Evolutionary conservation across 1,284 basidiomycete species (phyloP).

Genomic region (Leccinum insolens): DNA sequence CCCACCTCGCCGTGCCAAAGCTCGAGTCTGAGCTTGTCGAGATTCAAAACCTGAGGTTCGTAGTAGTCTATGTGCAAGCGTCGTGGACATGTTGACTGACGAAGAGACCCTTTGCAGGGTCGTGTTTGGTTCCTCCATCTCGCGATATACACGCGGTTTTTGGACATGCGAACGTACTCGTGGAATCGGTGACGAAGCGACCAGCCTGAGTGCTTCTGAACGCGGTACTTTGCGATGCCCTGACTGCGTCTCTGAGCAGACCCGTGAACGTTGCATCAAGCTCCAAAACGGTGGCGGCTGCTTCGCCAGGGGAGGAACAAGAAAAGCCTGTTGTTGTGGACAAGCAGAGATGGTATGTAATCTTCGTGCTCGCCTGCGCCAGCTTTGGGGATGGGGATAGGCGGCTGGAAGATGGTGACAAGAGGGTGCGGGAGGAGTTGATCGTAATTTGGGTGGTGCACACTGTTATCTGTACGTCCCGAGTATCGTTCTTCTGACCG

Average conservation of each 20-base stretch:
- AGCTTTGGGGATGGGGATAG: constrained; percentile 38
- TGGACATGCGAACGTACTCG: constrained; percentile 56
- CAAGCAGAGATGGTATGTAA: constrained; percentile 51
- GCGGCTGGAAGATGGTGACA: constrained; percentile 22
- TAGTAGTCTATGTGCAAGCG: neutral
- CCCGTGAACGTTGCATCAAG: constrained; percentile 12
- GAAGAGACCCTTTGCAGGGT: constrained; percentile 39
- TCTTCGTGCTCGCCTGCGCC: constrained; percentile 52
- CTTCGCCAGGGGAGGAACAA: constrained; percentile 28
- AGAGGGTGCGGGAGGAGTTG: constrained; percentile 42
- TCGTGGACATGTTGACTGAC: neutral
- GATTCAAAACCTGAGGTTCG: constrained; percentile 59
- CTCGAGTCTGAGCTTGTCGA: constrained; percentile 58
- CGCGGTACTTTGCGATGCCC: constrained; percentile 56
- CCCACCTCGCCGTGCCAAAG: constrained; percentile 53
- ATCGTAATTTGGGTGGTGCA: constrained; percentile 70
- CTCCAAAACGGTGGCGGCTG: neutral
- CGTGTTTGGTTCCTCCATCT: constrained; percentile 73
- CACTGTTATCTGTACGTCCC: constrained; percentile 58
- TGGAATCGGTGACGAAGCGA: constrained; percentile 32
- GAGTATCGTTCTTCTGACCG: neutral
- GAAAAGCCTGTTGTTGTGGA: constrained; percentile 39
- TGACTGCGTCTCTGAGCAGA: constrained; percentile 47
- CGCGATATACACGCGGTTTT: constrained; percentile 56
- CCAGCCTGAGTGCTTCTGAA: constrained; percentile 50